phyloP scores from a whole-genome alignment of 2,329 filamentous ascomycete species.

The Fusarium sp. region DNA sequence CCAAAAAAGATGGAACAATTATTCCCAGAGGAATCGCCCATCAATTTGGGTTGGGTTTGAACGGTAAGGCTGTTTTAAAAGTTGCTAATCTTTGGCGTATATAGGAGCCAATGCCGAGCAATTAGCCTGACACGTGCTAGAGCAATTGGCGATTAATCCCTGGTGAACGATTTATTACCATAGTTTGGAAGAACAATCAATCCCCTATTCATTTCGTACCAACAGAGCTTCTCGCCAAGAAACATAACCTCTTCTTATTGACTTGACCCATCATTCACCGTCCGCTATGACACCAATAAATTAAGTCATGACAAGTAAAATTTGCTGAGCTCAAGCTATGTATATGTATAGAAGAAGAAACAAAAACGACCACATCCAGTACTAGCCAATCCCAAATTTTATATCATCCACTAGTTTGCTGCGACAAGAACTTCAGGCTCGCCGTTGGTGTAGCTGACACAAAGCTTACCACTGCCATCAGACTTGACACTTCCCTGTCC shows the following conservation, averaged over 20 bases:
- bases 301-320: not conserved
- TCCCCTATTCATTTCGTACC: too few relatives aligned
- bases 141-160: not conserved
- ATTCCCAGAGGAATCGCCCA: not conserved
- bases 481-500: constrained; percentile 17
- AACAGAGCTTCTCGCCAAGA: too few relatives aligned
- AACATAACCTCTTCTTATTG: too few relatives aligned
- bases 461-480: constrained; percentile 14
- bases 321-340: constrained; percentile 1
- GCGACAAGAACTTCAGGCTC: constrained; percentile 38
- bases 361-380: not conserved
- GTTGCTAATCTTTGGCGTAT: not conserved
- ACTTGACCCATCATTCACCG: too few relatives aligned
- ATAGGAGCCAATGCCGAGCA: not conserved
- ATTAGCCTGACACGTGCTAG: not conserved
- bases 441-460: constrained; percentile 22
- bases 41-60: not conserved
- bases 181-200: too few relatives aligned
- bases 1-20: not conserved
- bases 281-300: too few relatives aligned
- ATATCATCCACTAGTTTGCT: not conserved
- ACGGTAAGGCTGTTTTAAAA: too few relatives aligned
- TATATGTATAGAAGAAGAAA: not conserved
- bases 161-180: accelerated
- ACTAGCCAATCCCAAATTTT: not conserved